A percentile compares a stretch with the other conserved stretches of the same genome.
Evolutionary conservation across 805 yeast genomes (phyloP).

Genomic region (Wickerhamiella musiphila): DNA sequence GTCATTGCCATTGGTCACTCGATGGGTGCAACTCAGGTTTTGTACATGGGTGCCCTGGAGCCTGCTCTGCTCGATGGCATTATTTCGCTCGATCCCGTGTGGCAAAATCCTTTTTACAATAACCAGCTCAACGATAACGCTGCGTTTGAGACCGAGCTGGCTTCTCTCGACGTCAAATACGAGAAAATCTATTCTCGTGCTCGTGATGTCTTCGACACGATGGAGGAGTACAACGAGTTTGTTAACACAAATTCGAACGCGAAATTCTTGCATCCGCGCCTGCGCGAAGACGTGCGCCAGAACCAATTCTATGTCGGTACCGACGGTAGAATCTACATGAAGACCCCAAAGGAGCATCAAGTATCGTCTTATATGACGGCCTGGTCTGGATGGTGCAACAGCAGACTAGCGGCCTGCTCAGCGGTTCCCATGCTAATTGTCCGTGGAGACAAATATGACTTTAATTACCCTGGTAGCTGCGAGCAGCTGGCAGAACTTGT

Average conservation of each 20-base stretch:
- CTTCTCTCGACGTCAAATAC: constrained; percentile 19
- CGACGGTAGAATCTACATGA: constrained; percentile 24
- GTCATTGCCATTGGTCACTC: constrained; percentile 50
- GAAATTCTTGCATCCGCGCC: constrained; percentile 28
- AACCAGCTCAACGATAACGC: not conserved
- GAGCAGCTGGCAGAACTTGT: constrained; percentile 5
- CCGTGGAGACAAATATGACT: constrained; percentile 34
- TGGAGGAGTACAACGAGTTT: constrained; percentile 27
- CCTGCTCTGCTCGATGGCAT: constrained; percentile 39
- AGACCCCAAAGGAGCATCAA: constrained; percentile 29
- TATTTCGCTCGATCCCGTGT: constrained; percentile 46
- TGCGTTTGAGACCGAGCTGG: constrained; percentile 9
- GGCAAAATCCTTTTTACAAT: constrained; percentile 3
- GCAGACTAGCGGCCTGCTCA: constrained; percentile 24
- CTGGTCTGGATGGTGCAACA: constrained; percentile 21
- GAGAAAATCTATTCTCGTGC: constrained; percentile 20
- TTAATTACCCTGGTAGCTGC: constrained; percentile 37
- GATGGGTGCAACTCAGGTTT: constrained; percentile 45
- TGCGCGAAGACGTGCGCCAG: constrained; percentile 29
- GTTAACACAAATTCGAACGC: constrained; percentile 30
- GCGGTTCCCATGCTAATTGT: constrained; percentile 33
- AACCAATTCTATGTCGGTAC: constrained; percentile 12
- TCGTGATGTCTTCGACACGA: constrained; percentile 27
- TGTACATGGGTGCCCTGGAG: constrained; percentile 32
- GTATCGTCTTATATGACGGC: constrained; percentile 36